A percentile compares a stretch with the other conserved stretches of the same genome.
Conservation (phyloP, 225 moss, liverwort and hornwort species). For the Anthoceros angustus region DNA sequence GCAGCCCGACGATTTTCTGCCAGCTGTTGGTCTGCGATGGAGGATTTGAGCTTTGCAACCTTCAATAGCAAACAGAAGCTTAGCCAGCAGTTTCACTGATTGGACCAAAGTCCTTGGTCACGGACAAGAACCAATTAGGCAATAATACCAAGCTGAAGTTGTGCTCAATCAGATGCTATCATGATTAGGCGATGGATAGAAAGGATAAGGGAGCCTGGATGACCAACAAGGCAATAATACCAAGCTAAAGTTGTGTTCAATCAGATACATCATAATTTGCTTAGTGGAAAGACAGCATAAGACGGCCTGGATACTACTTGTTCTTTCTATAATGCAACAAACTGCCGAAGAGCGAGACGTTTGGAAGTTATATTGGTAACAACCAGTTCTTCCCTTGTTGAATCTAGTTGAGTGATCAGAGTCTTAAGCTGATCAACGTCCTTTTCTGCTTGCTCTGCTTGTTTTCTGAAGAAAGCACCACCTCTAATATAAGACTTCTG, state of each 20-base stretch:
- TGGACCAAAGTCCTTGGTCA: neutral
- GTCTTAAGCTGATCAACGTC: conserved; percentile 69
- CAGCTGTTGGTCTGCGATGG: conserved; percentile 36
- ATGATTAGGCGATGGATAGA: too few species aligned
- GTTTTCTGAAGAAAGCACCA: conserved; percentile 25
- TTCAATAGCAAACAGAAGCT: conserved; percentile 11
- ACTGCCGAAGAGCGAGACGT: too few species aligned
- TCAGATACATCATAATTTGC: too few species aligned
- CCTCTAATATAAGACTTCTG: neutral
- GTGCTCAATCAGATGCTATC: neutral
- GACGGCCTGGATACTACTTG: too few species aligned
- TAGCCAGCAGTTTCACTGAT: neutral
- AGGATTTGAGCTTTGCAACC: conserved; percentile 49
- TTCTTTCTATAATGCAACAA: too few species aligned
- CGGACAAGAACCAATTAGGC: conserved; percentile 3
- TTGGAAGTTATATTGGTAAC: neutral
- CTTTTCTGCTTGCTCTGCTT: conserved; percentile 54
- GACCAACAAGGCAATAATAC: neutral
- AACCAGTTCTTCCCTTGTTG: conserved; percentile 72
- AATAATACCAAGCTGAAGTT: conserved; percentile 3
- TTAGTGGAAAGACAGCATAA: too few species aligned
- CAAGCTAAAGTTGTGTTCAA: neutral
- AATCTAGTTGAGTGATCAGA: conserved; percentile 63
- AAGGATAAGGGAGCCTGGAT: neutral
- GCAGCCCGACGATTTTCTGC: conserved; percentile 43